Base-by-base conservation (phyloP, 345 rosid genomes). In the Theobroma cacao region DNA sequence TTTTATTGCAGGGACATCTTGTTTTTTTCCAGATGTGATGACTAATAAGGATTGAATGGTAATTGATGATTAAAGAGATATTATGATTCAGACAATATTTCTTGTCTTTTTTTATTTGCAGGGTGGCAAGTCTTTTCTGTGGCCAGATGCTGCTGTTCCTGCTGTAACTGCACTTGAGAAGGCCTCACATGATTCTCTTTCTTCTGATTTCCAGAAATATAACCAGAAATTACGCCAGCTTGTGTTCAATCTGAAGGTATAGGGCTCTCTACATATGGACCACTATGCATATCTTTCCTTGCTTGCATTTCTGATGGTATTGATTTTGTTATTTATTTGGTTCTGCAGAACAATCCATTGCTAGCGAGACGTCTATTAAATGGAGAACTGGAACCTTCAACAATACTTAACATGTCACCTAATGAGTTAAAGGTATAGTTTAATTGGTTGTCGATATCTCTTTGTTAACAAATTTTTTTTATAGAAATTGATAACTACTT, bases 131-230 rank as follows among this genome's bases (percentile, higher is more conserved):
- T 68, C 78, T 33, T 93, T 94, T 78, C 67, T 82, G 78, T 97
- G 98, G 98, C 99, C 98, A 41, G 94, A 97, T 87, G 90, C 84
- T 83, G 97, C 96, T 68, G 92, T 94, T 85, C 83, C 89, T 73
- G 89, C 93, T 6, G 90, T 93, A 65, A 78, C 77, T 80, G 92
- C 94, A 64, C 97, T 97, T 80, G 99, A 97, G 92, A 84, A 87
- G 84, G 98, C 91, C 20, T 85, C 91, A 14, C 94, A 94, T 84
- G 92, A 87, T 63, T 72, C 95, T 60, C 87, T 94, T 79, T 82
- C 92, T 15, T 80, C 82, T 0, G 98, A 96, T 88, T 92, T 82
- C 78, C 96, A 92, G 74, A 96, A 96, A 79, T 96, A 94, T 76
- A 96, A 94, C 83, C 97, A 92, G 78, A 92, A 92, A 84, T 38